Evolutionary conservation across 139 green algal genomes (phyloP).

Genomic region (Chlorella sp.): DNA sequence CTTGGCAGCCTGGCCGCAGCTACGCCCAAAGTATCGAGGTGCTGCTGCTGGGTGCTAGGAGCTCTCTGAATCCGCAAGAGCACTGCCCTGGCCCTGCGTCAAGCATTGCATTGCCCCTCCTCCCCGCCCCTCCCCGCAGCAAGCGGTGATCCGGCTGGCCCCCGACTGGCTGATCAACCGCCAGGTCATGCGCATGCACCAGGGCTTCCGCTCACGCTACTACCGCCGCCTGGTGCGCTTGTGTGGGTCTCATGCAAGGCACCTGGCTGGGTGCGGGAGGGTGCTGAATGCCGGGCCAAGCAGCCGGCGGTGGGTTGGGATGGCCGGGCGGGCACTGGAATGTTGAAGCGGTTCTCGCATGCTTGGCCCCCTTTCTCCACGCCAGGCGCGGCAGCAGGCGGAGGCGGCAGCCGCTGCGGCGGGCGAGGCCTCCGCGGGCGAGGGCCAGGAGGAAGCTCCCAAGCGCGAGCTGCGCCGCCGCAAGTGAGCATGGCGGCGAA

Average conservation of each 20-base stretch:
- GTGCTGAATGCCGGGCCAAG: too few relatives aligned
- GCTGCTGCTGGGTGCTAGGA: too few relatives aligned
- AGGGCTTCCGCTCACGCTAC: neutral
- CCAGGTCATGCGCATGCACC: conserved; percentile 61
- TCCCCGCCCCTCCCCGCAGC: neutral
- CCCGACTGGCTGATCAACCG: conserved; percentile 51
- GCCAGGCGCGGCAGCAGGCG: conserved; percentile 24
- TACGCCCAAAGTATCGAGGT: too few relatives aligned
- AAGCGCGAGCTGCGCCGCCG: conserved; percentile 26
- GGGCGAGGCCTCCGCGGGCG: neutral
- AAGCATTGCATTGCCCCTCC: neutral
- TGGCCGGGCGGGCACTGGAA: too few relatives aligned
- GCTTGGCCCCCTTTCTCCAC: conserved; percentile 40
- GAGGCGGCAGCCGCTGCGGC: neutral
- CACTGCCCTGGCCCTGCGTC: too few relatives aligned
- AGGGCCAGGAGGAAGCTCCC: neutral
- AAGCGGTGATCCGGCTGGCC: conserved; percentile 32
- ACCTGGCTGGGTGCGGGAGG: too few relatives aligned
- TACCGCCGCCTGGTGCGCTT: too few relatives aligned
- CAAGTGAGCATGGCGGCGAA: conserved; percentile 6
- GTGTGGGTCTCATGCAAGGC: too few relatives aligned
- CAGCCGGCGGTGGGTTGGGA: too few relatives aligned
- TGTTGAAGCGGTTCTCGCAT: too few relatives aligned
- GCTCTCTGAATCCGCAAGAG: too few relatives aligned
- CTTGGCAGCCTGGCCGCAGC: too few relatives aligned